Percentiles rank a stretch among this genome's conserved stretches.
Evolutionary conservation across 805 yeast species (phyloP).

Genomic region (Yamadazyma phyllophila): DNA sequence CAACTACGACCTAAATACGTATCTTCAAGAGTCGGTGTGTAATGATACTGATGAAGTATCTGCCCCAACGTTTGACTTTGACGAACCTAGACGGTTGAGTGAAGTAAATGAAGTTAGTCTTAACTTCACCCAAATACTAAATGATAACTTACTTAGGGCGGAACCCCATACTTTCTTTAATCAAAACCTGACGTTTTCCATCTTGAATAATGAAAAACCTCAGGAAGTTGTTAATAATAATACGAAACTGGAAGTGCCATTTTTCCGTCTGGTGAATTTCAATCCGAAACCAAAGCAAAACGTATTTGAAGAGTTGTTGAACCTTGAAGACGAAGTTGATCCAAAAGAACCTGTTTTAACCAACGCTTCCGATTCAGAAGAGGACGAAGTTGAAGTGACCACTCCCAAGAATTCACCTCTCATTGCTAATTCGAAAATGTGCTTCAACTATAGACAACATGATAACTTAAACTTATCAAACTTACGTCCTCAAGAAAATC

Average conservation of each 20-base stretch:
- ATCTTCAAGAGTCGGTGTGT: constrained; percentile 6
- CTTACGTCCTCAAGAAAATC: constrained; percentile 19
- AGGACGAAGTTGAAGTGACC: constrained; percentile 8
- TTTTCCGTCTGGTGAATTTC: constrained; percentile 35
- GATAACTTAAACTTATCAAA: constrained; percentile 35
- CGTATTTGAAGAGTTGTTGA: constrained; percentile 31
- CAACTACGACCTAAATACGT: constrained; percentile 5
- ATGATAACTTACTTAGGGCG: constrained; percentile 37
- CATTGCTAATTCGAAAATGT: constrained; percentile 25
- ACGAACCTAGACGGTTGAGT: constrained; percentile 3
- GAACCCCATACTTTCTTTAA: constrained; percentile 19
- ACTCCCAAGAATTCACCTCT: constrained; percentile 12
- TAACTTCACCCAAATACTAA: constrained; percentile 36
- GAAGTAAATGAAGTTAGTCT: constrained; percentile 17
- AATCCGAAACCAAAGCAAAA: constrained; percentile 27
- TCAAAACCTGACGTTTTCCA: constrained; percentile 6
- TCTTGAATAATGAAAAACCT: constrained; percentile 5
- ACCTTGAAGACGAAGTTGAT: constrained; percentile 25
- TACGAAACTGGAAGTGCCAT: constrained; percentile 23
- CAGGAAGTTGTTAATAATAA: background rate
- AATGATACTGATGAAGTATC: constrained; percentile 15
- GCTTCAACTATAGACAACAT: constrained; percentile 36
- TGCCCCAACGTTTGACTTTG: background rate
- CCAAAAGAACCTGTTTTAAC: constrained; percentile 3
- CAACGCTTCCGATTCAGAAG: constrained; percentile 4